Evolutionary conservation across 768 basidiomycete genomes (phyloP), one percentile per base, ranked within the genome.

Genomic region (Kwoniella sp.): DNA sequence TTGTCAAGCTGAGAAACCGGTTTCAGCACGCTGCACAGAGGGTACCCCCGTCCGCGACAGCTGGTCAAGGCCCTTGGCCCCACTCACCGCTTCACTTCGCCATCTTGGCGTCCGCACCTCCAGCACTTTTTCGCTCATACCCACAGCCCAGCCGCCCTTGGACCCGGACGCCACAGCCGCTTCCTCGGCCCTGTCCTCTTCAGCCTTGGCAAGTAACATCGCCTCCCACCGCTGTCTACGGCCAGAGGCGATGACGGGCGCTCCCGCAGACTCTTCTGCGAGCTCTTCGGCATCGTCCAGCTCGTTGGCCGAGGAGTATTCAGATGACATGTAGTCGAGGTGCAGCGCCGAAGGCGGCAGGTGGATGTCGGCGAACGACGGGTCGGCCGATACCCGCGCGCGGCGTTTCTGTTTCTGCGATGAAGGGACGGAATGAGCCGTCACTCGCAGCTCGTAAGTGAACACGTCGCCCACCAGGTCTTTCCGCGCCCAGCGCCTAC

Each of bases 321-420:
- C 72, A 17, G 64, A 67, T 9, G 70, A 71, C 68, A 70, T 69
- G 56, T 74, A 74, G 37, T 74, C 70, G 42, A 74, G 55, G 19
- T 57, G 62, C 1, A 71, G 49, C 2, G 62, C 58, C 11, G 59
- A 38, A 7, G 55, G 62, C 2, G 56, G 61, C 19, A 63, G 40
- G 14, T 38, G n/a, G 9, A 34, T 5, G n/a, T 46, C 44, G 2
- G 46, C 32, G 10, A 59, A 56, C 3, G 55, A 11, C 0, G 63
- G 56, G 31, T 69, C 65, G 0, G 46, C 6, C 2, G 63, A 43
- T 19, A 69, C 55, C 53, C 62, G 63, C 5, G 57, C 20, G 4
- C 73, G 56, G 26, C 62, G 58, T 57, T 70, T 68, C 48, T 71
- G 70, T 62, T 74, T 74, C 72, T 73, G 42, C 19, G 19, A 19